A percentile compares a stretch with the other conserved stretches of the same genome.
Conservation (phyloP, 2,329 filamentous ascomycete genomes). For the Talaromyces sp. region DNA sequence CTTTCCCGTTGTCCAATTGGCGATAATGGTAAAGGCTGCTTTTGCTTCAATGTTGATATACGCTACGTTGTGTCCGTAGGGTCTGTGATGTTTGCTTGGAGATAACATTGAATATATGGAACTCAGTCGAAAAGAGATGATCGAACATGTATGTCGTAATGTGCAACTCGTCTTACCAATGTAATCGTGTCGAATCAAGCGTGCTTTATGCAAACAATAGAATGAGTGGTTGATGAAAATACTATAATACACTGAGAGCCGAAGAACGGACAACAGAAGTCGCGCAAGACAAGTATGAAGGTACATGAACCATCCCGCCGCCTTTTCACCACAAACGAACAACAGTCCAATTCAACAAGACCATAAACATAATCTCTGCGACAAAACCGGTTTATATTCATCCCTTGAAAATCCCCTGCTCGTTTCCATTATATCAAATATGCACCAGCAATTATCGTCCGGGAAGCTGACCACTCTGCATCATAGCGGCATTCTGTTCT, state of each 20-base stretch:
- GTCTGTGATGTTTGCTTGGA: background rate
- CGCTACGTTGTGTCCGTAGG: background rate
- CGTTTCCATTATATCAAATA: background rate
- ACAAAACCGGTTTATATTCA: background rate
- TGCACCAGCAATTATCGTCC: conserved; percentile 32
- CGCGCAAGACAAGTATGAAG: background rate
- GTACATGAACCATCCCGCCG: background rate
- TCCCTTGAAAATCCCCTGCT: background rate
- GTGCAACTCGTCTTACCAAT: background rate
- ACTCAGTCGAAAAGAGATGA: background rate
- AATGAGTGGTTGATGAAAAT: conserved; percentile 7
- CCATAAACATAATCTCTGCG: background rate
- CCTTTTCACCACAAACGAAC: background rate
- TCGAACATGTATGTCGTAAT: background rate
- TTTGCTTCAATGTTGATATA: background rate
- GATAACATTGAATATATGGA: background rate
- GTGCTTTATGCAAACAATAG: background rate
- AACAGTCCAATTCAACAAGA: background rate
- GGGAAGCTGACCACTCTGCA: conserved; percentile 55
- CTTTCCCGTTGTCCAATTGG: background rate
- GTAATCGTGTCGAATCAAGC: background rate
- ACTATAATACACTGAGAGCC: conserved; percentile 13
- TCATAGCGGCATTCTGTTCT: conserved; percentile 67
- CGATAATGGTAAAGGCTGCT: background rate
- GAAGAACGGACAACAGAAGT: background rate